Conservation (phyloP, 129 eudicot genomes). For the Centaurea solstitialis region DNA sequence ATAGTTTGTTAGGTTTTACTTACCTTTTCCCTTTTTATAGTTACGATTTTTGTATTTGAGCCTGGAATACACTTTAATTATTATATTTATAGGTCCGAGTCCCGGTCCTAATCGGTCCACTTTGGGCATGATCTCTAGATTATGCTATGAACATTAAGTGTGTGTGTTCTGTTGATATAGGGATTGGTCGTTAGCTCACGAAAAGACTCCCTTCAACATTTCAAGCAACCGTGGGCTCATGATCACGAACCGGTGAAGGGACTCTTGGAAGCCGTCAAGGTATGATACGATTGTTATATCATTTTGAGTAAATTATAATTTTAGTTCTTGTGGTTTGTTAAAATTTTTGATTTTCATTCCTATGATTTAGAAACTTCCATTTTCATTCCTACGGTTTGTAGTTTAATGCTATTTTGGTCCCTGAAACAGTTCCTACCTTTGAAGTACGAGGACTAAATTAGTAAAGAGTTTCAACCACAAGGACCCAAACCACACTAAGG, state of each 20-base stretch:
- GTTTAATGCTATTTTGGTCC: no score
- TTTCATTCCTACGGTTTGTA: no score
- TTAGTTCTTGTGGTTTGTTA: no score
- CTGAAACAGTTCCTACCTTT: no score
- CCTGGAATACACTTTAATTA: background rate
- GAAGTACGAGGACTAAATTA: no score
- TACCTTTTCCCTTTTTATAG: background rate
- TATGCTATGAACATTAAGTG: background rate
- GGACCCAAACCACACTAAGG: no score
- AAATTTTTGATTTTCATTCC: no score
- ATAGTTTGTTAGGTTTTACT: no score
- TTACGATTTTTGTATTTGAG: background rate
- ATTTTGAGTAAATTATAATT: no score
- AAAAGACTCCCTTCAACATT: constrained; percentile 83
- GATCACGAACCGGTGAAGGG: constrained; percentile 72
- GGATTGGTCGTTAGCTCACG: constrained; percentile 87
- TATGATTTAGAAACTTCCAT: no score
- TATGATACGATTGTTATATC: constrained; percentile 16
- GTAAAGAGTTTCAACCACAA: no score
- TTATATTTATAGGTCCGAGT: background rate
- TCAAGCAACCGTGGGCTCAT: constrained; percentile 96
- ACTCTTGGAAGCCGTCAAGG: constrained; percentile 85
- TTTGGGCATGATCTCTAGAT: background rate
- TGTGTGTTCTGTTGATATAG: constrained; percentile 31
- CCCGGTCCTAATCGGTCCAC: background rate